These are phyloP conservation scores for Zygoascus tannicola DNA, from an alignment of 805 yeast species.

Conservation along the genomic window DNA sequence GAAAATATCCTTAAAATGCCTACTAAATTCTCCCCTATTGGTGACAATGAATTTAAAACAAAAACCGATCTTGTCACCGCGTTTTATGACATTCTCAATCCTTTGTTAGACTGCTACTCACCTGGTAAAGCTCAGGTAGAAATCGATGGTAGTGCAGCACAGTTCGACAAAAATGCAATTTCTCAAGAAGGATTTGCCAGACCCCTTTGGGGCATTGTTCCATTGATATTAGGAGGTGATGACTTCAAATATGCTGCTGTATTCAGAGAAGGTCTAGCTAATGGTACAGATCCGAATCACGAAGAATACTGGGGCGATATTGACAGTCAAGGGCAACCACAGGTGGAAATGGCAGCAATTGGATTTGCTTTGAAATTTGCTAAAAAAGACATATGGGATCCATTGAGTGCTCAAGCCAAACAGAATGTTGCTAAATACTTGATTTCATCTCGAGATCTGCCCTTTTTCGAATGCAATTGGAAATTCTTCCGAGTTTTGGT, in stretches of 20 bases:
- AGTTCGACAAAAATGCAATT: slow-evolving; percentile 21
- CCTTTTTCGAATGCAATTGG: slow-evolving; percentile 23
- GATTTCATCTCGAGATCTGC: slow-evolving; percentile 15
- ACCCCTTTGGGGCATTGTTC: slow-evolving; percentile 28
- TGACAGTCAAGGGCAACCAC: slow-evolving; percentile 19
- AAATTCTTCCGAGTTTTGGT: slow-evolving; percentile 26
- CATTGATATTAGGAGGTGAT: slow-evolving; percentile 17
- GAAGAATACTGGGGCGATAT: slow-evolving; percentile 26
- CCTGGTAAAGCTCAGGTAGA: slow-evolving; percentile 14
- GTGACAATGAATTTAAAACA: slow-evolving; percentile 9
- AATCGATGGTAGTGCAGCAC: slow-evolving; percentile 21
- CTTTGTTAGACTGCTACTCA: slow-evolving; percentile 12
- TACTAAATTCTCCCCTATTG: slow-evolving; percentile 7
- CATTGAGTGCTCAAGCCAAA: slow-evolving; percentile 18
- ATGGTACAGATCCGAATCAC: slow-evolving; percentile 25
- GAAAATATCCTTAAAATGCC: neutral
- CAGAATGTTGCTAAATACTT: slow-evolving; percentile 17
- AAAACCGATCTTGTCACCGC: slow-evolving; percentile 12
- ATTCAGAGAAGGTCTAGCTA: slow-evolving; percentile 21
- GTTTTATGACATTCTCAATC: slow-evolving; percentile 9
- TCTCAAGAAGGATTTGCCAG: slow-evolving; percentile 27
- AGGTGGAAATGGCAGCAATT: slow-evolving; percentile 28
- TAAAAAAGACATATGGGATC: slow-evolving; percentile 25
- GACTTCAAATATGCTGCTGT: slow-evolving; percentile 21
- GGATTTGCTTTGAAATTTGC: slow-evolving; percentile 22